phyloP scores from a whole-genome alignment of 2,329 filamentous ascomycete species.

The Curvularia hawaiiensis region DNA sequence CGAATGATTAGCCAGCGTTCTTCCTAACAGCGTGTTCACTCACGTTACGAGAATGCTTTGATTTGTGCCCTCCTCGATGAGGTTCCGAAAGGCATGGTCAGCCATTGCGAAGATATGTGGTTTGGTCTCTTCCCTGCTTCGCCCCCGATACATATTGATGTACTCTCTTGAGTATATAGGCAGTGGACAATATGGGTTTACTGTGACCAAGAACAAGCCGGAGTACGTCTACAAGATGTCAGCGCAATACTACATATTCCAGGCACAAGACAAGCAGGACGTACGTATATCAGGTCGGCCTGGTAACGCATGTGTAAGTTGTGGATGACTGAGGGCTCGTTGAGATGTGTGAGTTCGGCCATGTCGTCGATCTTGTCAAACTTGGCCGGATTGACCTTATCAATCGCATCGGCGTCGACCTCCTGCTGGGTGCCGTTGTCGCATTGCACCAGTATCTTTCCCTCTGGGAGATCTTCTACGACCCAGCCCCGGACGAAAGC shows the following conservation, averaged over 20 bases:
- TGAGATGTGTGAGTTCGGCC: conserved; percentile 97
- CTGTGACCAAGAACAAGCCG: conserved; percentile 92
- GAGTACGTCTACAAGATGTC: conserved; percentile 76
- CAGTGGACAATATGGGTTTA: conserved; percentile 93
- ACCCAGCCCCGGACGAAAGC: conserved; percentile 95
- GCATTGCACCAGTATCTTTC: conserved; percentile 82
- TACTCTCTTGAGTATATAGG: conserved; percentile 98
- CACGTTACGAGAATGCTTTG: conserved; percentile 95
- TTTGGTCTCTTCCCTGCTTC: conserved; percentile 89
- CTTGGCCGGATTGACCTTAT: conserved; percentile 99
- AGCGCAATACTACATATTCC: too few species aligned
- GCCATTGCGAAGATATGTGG: conserved; percentile 98
- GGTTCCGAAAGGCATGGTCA: conserved; percentile 92
- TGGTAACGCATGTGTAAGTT: conserved; percentile 96
- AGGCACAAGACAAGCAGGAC: conserved; percentile 28
- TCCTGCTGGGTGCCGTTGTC: conserved; percentile 96
- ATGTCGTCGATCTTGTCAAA: conserved; percentile 99
- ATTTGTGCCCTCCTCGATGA: conserved; percentile 93
- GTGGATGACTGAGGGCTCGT: conserved; percentile 97
- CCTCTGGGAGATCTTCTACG: conserved; percentile 75
- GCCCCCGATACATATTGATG: conserved; percentile 96
- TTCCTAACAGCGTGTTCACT: conserved; percentile 31
- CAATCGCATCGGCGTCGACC: conserved; percentile 82
- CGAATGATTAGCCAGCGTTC: conserved; percentile 22
- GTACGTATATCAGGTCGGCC: conserved; percentile 85